Base-by-base conservation (phyloP, 2,329 filamentous ascomycete species). In the Allantophomopsis lycopodina region DNA sequence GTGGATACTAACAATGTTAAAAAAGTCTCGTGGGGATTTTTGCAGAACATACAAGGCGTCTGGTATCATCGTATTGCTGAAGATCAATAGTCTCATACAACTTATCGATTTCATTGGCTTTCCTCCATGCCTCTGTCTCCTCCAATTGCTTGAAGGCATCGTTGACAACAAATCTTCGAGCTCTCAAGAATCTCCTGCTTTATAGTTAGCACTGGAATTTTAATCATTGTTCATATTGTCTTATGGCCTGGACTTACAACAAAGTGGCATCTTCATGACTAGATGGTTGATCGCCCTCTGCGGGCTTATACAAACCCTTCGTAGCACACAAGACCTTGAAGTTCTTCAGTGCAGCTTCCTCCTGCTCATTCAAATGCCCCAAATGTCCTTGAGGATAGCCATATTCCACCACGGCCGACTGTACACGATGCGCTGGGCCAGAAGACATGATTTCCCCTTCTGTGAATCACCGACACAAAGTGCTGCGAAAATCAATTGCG, bases 51-150 rank as follows among this genome's bases (percentile, higher is more conserved):
- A 89, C 84, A 65, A 95, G 68, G 48, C 76, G 70, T 42, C 82
- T 71, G 44, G 83, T 82, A 53, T 82, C 70, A 60, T 94, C 86
- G 56, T 88, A 95, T 41, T 86, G 80, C 2, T 84, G 74, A 16
- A 88, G 62, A 43, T 94, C 85, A 52, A 95, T 94, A 23, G 83
- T 88, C 55, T 83, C 74, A 62, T 94, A 95, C 31, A 95, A 67
- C 35, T 75, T 66, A 45, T 87, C 75, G 37, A 94, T 71, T 48
- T 83, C 68, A 58, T 89, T 89, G 45, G 83, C 76, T 49, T 73
- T 73, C 44, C 88, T 77, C 84, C 88, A 95, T 42, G 83, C 75
- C 60, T 94, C 86, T 1, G 87, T 94, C 40, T 87, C 83, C 52
- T 79, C 78, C 63, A 94, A 94, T 62, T 95, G 88, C 43, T 65